Conservation (phyloP, 78 protist species). For the Dictyostelium purpureum region DNA sequence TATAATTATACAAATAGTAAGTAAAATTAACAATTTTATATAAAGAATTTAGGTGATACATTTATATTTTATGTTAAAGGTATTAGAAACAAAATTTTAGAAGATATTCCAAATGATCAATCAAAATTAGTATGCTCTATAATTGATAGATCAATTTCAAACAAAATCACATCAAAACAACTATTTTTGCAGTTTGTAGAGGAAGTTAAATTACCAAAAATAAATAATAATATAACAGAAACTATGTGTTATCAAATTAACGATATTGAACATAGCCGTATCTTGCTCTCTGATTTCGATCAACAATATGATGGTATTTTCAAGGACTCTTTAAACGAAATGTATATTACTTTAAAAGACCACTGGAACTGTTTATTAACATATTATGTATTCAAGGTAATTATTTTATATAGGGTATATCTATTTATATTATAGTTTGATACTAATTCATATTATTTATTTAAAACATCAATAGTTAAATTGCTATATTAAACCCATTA, state of each 20-base stretch:
- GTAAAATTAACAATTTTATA: not conserved
- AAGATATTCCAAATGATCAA: not conserved
- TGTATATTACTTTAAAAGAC: constrained; percentile 15
- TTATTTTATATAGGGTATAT: not conserved
- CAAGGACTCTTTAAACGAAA: constrained; percentile 9
- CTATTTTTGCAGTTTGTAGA: not conserved
- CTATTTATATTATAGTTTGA: not conserved
- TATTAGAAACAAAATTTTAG: not conserved
- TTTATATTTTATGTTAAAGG: constrained; percentile 26
- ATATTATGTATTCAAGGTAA: constrained; percentile 5
- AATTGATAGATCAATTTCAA: not conserved
- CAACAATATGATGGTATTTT: not conserved
- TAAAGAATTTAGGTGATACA: constrained; percentile 36
- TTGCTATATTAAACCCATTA: constrained; percentile 18
- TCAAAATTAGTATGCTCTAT: not conserved
- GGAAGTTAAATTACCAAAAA: not conserved
- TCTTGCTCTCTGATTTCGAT: constrained; percentile 51
- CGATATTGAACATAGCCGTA: constrained; percentile 50
- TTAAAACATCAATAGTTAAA: too few relatives aligned
- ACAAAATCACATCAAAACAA: constrained; percentile 11
- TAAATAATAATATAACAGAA: not conserved
- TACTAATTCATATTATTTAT: not conserved
- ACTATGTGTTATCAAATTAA: constrained; percentile 55
- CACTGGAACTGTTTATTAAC: constrained; percentile 26
- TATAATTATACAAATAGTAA: not conserved